Evolutionary conservation across 768 basidiomycete species (phyloP), one percentile per base, ranked within the genome.

Genomic region (Boletus reticuloceps): DNA sequence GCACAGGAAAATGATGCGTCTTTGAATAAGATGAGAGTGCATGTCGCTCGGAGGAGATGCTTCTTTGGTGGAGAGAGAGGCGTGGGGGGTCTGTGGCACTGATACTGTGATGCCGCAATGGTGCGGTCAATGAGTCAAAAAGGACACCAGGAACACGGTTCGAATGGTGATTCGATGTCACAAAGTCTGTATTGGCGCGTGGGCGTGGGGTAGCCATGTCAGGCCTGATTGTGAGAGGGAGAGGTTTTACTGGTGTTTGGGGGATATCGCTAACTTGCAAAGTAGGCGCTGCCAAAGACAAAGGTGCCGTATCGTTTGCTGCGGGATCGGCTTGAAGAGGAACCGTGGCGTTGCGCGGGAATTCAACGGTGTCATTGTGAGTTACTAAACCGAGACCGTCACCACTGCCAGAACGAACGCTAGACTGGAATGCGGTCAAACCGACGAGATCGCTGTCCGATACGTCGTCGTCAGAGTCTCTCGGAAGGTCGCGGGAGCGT

Each of bases 401-500:
- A 53, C 75, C 78, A 5, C 74, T 75, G 27, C 78, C 81, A 42
- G 76, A 74, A 40, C 81, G 80, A 38, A 80, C 79, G 57, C 77
- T 77, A 38, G 77, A 74, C 60, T 81, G 81, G 7, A 82, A 80
- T 9, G 68, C 31, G 32, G 79, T 76, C 19, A 84, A 66, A 17
- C 80, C 79, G 29, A 79, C 78, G 39, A 86, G 72, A 54, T 86
- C 85, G 39, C 73, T 75, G 58, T 85, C 83, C 5, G 81, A 79
- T 27, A 73, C 71, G 50, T 87, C 85, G 49, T 67, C 64, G 38
- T 87, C 86, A 7, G 77, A 65, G 65, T 91, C 89, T 46, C 75
- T 76, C 16, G 94, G 94, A 17, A 95, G 74, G 65, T 97, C 91
- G 61, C 86, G 81, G 19, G 93, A 85, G 25, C 82, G 83, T 64